A percentile compares a stretch with the other conserved stretches of the same genome.
These are phyloP conservation scores for Crassisporium funariophilum DNA, from an alignment of 768 basidiomycete species.

Conservation along the genomic window DNA sequence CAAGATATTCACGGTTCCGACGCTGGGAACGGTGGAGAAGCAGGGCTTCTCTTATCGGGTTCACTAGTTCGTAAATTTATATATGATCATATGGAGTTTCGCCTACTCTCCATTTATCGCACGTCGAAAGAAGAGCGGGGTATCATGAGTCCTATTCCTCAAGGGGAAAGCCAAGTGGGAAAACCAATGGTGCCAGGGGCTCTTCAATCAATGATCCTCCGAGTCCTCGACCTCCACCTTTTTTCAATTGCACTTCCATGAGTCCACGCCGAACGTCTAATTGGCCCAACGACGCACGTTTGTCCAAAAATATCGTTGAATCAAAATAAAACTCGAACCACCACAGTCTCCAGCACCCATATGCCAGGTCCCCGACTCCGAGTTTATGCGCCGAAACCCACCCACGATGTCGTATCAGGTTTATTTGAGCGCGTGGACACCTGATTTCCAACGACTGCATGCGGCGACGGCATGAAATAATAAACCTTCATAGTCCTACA, in stretches of 20 bases:
- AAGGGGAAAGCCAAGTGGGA: neutral
- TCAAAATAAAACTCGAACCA: too few relatives aligned
- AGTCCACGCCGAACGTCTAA: neutral
- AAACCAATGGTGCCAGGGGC: neutral
- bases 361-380: too few relatives aligned
- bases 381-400: too few relatives aligned
- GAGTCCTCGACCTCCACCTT: neutral
- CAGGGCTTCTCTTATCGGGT: constrained; percentile 4
- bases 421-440: too few relatives aligned
- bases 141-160: neutral
- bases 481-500: too few relatives aligned
- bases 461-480: too few relatives aligned
- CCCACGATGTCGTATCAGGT: too few relatives aligned
- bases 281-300: neutral
- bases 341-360: too few relatives aligned
- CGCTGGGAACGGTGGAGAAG: constrained; percentile 12
- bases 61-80: constrained; percentile 4
- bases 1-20: constrained; percentile 8
- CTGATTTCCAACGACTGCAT: too few relatives aligned
- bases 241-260: neutral
- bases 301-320: neutral
- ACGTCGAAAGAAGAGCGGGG: neutral
- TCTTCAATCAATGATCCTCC: too few relatives aligned
- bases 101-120: constrained; percentile 6
- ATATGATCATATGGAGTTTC: neutral